Evolutionary conservation across 2,329 filamentous ascomycete species (phyloP), one percentile per base, ranked within the genome.

Genomic region (Parastagonospora nodorum): DNA sequence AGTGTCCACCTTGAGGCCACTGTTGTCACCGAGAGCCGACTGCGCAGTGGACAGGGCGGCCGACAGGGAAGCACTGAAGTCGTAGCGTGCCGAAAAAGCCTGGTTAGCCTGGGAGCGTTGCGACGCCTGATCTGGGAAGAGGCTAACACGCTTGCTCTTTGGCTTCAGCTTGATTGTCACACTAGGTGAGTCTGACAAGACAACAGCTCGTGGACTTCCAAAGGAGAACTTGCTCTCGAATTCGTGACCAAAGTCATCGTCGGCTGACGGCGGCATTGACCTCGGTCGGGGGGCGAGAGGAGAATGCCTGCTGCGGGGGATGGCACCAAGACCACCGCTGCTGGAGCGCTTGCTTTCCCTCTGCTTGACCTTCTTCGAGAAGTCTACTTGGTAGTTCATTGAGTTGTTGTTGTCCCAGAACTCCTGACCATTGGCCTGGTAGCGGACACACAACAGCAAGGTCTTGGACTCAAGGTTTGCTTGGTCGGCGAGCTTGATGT

Each of bases 371-470:
- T 90, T 92, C 81, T 92, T 95, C 58, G 82, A 81, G 77, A 99
- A 99, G 73, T 96, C 92, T 47, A 97, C 84, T 73, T 97, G 92
- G 77, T 94, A 99, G 77, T 99, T 97, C 74, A 85, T 84, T 28
- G 80, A 79, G 62, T 80, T 80, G 73, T 99, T 99, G 81, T 93
- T 99, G 76, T 99, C 94, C 94, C 94, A 99, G 74, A 86, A 90
- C 65, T 97, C 93, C 55, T 88, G 82, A 14, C 91, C 90, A 56
- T 87, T 87, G 51, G 96, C 91, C 33, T 79, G 85, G 75, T 97
- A 99, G 44, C 91, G 88, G 43, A 97, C 83, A 74, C 94, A 97
- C 68, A 97, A 86, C 74, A 92, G 91, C 68, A 99, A 80, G 0
- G 92, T 96, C 82, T 97, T 97, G 59, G 86, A 85, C 73, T 97